Evolutionary conservation across 129 eudicot genomes (phyloP).

Genomic region (Dittrichia graveolens): DNA sequence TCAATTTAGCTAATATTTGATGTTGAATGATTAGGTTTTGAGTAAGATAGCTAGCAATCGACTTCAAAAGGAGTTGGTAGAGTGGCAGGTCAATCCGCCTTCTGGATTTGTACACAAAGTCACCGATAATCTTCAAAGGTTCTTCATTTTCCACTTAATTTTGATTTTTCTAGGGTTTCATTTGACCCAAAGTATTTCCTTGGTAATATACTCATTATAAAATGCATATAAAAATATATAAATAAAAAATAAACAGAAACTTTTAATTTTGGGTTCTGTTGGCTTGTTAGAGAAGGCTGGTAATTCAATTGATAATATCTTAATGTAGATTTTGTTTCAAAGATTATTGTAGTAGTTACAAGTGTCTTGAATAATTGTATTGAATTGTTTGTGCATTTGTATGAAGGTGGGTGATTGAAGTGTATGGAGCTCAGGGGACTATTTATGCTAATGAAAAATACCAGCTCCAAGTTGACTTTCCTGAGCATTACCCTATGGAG

Average conservation of each 20-base stretch:
- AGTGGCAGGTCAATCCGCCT: slow-evolving; percentile 98
- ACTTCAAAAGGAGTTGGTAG: slow-evolving; percentile 93
- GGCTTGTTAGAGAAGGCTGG: no score
- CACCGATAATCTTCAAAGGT: slow-evolving; percentile 97
- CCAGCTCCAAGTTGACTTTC: slow-evolving; percentile 95
- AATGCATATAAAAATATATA: no score
- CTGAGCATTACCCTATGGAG: slow-evolving; percentile 99
- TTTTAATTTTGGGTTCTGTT: no score
- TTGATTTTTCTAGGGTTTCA: slow-evolving; percentile 8
- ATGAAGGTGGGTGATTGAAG: slow-evolving; percentile 91
- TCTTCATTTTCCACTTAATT: slow-evolving; percentile 4
- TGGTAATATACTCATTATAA: no score
- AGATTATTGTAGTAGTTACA: no score
- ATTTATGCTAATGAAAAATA: slow-evolving; percentile 73
- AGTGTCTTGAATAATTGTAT: no score
- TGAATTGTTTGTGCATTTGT: slow-evolving; percentile 11
- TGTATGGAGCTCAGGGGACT: slow-evolving; percentile 86
- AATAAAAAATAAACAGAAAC: no score
- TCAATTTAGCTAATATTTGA: background rate
- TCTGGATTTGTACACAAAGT: slow-evolving; percentile 75
- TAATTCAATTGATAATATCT: no score
- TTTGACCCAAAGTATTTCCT: background rate
- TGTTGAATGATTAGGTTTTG: slow-evolving; percentile 47
- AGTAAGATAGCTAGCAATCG: slow-evolving; percentile 95
- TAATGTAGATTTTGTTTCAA: background rate